Base-by-base conservation (phyloP, 805 yeast species). In the Allodekkera sacchari region DNA sequence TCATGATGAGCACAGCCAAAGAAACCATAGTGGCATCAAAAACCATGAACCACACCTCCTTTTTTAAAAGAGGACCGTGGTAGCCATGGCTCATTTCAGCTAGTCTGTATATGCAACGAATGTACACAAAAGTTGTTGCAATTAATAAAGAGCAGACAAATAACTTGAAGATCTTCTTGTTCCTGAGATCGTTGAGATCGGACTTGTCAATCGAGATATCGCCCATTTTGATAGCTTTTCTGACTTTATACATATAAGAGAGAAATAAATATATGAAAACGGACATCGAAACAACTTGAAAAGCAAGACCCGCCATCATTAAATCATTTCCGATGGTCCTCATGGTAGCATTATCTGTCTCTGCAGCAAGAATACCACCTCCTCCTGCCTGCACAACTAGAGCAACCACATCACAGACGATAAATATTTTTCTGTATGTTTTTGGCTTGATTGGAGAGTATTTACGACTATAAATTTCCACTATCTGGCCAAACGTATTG, bases 231-330 rank as follows among this genome's bases (percentile, higher is more conserved):
- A 27, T 27, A 5, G 33, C 42, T 12, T 43, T 43, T 18, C 51
- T 61, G 15, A 70, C 52, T 21, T 55, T 53, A 47, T 51, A 56
- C 13, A 65, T 39, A 48, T 78, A 72, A 31, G 62, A 61, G 21
- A 51, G 42, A 55, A 68, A 64, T 6, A 79, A 49, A 4, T 52
- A 18, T 20, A 75, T 45, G 50, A 80, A 84, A 2, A 74, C 34
- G 1, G 69, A 41, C 79, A 85, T 78, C 5, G 81, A 64, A 3
- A 66, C 52, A 3, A 81, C 84, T 56, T 84, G 95, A 43, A 79
- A 61, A 0, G 76, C 77, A 28, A 84, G 62, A 6, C 95, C 95
- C 1, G 68, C 87, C 31, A 81, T 67, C 77, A 84, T 81, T 25
- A 78, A 48, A 49, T 73, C 61, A 4, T 7, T 3, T 16, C 44